phyloP scores from a whole-genome alignment of 305 asterid genomes.

The Plantago rigida region DNA sequence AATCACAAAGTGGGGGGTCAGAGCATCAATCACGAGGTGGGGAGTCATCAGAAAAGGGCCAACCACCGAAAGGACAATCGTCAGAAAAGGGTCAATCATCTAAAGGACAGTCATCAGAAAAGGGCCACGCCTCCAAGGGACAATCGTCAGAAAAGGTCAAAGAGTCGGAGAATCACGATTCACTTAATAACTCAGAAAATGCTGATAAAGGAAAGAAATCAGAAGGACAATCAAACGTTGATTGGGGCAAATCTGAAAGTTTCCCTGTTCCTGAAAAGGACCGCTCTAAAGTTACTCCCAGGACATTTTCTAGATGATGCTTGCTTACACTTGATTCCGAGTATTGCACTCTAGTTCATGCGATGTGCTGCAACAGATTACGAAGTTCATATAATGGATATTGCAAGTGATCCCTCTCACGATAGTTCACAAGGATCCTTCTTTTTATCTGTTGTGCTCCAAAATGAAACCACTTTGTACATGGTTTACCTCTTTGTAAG shows the following conservation, averaged over 20 bases:
- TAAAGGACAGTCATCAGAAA: conserved; percentile 40
- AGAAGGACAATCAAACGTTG: conserved; percentile 36
- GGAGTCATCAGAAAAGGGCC: conserved; percentile 27
- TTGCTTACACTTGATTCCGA: conserved; percentile 13
- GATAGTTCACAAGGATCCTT: conserved; percentile 6
- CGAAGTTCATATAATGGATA: conserved; percentile 13
- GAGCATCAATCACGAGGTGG: neutral
- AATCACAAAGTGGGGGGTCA: neutral
- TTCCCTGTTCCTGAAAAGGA: conserved; percentile 41
- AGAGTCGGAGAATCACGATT: conserved; percentile 28
- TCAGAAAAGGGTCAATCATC: conserved; percentile 24
- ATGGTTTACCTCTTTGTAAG: neutral
- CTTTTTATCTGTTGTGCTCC: neutral
- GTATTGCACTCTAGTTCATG: conserved; percentile 23
- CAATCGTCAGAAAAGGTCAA: conserved; percentile 34
- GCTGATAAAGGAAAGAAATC: conserved; percentile 33
- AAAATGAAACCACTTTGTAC: neutral
- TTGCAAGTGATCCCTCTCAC: conserved; percentile 14
- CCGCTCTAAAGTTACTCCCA: conserved; percentile 37
- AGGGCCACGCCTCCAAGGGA: conserved; percentile 23
- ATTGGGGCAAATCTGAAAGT: conserved; percentile 53
- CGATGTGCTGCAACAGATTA: conserved; percentile 19
- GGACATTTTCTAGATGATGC: conserved; percentile 55
- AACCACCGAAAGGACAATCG: conserved; percentile 23
- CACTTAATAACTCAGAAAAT: conserved; percentile 20